Conservation (phyloP, 139 green algal genomes). For the Tetraselmis chui region DNA sequence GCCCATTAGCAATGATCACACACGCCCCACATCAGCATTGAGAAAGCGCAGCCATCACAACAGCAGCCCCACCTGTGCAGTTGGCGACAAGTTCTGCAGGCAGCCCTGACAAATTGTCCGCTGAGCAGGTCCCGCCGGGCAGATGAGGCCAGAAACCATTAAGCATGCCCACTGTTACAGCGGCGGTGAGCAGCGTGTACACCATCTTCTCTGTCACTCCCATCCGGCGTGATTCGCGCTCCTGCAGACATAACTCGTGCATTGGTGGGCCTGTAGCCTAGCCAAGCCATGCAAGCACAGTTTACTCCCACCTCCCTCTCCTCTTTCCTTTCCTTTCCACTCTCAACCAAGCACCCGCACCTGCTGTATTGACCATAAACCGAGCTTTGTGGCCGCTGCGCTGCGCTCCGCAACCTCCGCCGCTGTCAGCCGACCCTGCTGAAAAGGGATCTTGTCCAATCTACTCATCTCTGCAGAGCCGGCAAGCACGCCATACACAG, state of each 20-base stretch:
- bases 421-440: not conserved
- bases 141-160: not conserved
- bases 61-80: not conserved
- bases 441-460: not conserved
- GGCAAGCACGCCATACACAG: too few species aligned
- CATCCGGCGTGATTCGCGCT: not conserved
- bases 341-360: not conserved
- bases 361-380: not conserved
- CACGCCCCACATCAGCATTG: too few species aligned
- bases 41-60: too few species aligned
- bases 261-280: too few species aligned
- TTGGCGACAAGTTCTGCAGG: not conserved
- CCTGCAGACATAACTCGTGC: not conserved
- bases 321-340: not conserved
- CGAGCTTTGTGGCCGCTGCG: not conserved
- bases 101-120: not conserved
- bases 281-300: not conserved
- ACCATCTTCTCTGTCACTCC: not conserved
- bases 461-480: too few species aligned
- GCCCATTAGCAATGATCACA: too few species aligned
- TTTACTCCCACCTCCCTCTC: too few species aligned
- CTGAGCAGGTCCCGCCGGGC: not conserved
- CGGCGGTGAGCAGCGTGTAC: not conserved
- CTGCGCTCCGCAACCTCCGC: not conserved
- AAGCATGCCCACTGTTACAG: not conserved